Conservation (phyloP, 495 filamentous ascomycete genomes). For the Parathielavia appendiculata region DNA sequence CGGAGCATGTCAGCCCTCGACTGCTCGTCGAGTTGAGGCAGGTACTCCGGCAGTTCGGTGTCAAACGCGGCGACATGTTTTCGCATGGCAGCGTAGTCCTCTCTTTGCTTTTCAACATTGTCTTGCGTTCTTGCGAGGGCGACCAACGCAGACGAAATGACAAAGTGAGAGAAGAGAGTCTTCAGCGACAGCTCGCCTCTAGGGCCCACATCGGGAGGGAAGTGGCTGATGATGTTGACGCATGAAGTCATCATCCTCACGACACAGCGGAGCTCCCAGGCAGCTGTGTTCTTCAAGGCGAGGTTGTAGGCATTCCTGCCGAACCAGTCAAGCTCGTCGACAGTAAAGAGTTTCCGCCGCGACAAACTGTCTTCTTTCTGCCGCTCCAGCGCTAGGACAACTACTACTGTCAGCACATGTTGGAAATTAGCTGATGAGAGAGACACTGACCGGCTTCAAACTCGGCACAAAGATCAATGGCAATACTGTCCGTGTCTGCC, state of each 20-base stretch:
- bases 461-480: constrained; percentile 53
- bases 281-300: constrained; percentile 53
- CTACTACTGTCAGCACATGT: constrained; percentile 28
- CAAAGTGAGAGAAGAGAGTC: constrained; percentile 62
- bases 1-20: constrained; percentile 48
- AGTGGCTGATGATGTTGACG: constrained; percentile 56
- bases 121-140: constrained; percentile 62
- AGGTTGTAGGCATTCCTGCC: constrained; percentile 72
- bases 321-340: constrained; percentile 74
- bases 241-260: constrained; percentile 56
- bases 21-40: constrained; percentile 39
- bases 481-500: constrained; percentile 20
- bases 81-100: constrained; percentile 56
- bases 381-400: constrained; percentile 45
- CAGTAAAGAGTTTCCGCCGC: constrained; percentile 44
- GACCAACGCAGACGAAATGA: constrained; percentile 54
- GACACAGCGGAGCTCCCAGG: constrained; percentile 48
- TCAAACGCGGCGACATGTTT: constrained; percentile 54
- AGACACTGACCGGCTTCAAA: constrained; percentile 57
- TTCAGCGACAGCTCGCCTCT: constrained; percentile 52
- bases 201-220: constrained; percentile 47
- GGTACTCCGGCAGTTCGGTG: constrained; percentile 33
- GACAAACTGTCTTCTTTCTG: constrained; percentile 24
- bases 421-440: not conserved
- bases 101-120: constrained; percentile 51